Base-by-base conservation (phyloP, 148 eudicot genomes). In the Nepenthes mirabilis region DNA sequence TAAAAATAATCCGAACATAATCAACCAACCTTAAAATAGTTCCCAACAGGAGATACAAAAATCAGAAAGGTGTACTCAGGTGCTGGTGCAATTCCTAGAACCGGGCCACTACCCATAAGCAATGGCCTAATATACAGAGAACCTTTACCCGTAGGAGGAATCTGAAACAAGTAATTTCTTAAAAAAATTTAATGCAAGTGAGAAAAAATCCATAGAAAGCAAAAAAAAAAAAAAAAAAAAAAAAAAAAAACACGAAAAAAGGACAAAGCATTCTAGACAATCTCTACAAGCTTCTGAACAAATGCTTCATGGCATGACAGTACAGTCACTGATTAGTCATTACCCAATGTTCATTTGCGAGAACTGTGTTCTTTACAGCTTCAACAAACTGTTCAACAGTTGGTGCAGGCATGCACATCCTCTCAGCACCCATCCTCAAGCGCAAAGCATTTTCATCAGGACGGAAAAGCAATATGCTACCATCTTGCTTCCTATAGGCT, bases 371-470 rank as follows among this genome's bases (percentile, higher is more conserved):
- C 70, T 77, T 84, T n/a, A 93, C 99, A 64, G 99, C 96, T 75
- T 82, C 85, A 72, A 93, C 59, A 73, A 93, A 93, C 70, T 93
- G 95, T 34, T 86, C 95, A 63, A 86, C 89, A 52, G 84, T 79
- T 52, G 99, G 99, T 43, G 97, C 82, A 69, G 91, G 85, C 99
- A 93, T 93, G 80, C 99, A 93, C 95, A 93, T 89, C 64, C 99
- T 83, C 65, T 89, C 97, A n/a, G 99, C 95, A 50, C 99, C 99
- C 52, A 43, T 65, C 66, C 77, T 82, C 80, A 93, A 63, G 43
- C 99, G 78, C 61, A 70, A 14, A 36, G 95, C 97, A 75, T 93
- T 93, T 81, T 93, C 95, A 65, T 78, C 83, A 4, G 99, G 99
- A 52, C 97, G 97, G 68, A 93, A 93, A 56, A 93, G 79, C 56